Percentiles rank a stretch among this genome's conserved stretches.
Evolutionary conservation across 1,284 basidiomycete species (phyloP).

Genomic region (Ganoderma meredithae): DNA sequence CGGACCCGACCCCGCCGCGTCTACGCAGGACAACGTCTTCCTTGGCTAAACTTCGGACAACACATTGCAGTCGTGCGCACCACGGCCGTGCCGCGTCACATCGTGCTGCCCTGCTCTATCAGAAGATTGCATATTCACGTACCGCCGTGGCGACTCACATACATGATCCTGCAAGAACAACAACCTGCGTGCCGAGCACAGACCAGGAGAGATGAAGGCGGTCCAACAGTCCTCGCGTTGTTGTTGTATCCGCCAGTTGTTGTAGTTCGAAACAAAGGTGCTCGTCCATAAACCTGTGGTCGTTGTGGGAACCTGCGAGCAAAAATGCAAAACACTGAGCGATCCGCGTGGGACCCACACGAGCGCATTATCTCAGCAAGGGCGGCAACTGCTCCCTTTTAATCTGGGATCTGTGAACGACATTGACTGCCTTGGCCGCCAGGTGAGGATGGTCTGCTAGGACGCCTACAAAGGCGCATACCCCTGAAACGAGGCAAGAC

Average conservation of each 20-base stretch:
- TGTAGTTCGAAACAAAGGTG: background rate
- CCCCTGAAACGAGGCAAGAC: background rate
- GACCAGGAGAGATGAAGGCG: background rate
- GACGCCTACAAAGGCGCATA: constrained; percentile 25
- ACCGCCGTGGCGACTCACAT: background rate
- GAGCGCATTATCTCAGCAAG: constrained; percentile 3
- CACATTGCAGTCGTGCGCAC: background rate
- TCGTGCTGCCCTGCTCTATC: background rate
- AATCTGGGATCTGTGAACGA: constrained; percentile 23
- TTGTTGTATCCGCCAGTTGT: background rate
- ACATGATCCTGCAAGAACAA: background rate
- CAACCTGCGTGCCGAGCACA: background rate
- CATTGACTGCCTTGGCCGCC: background rate
- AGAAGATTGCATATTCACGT: constrained; percentile 16
- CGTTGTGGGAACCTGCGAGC: constrained; percentile 1
- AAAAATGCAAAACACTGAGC: background rate
- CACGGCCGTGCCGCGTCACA: constrained; percentile 7
- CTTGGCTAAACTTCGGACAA: constrained; percentile 4
- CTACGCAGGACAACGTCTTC: background rate
- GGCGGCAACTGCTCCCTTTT: constrained; percentile 8
- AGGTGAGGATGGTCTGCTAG: background rate
- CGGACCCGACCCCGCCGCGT: constrained; percentile 3
- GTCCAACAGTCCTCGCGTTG: background rate
- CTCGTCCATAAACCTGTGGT: background rate
- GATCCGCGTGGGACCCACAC: constrained; percentile 12